Evolutionary conservation across 1,284 basidiomycete species (phyloP), one percentile per base, ranked within the genome.

Genomic region (Apiotrichum domesticum): DNA sequence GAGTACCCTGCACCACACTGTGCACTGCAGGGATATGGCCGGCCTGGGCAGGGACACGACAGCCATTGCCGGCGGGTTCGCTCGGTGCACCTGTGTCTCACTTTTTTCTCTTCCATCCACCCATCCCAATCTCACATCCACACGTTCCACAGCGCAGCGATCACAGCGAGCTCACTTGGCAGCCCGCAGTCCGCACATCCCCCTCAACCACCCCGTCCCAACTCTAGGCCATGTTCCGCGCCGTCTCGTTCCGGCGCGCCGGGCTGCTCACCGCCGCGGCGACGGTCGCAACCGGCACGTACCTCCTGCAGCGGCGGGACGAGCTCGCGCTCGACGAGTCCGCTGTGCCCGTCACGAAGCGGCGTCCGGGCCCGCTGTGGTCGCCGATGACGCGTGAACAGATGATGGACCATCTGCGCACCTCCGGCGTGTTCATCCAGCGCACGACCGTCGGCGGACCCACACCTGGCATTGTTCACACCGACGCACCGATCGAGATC

Each of bases 161-260:
- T 21, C 21, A 21, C 21, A 21, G 21, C 21, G 21, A 21, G 21
- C 21, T 21, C 21, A 21, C 21, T 21, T 21, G 21, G 21, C 21
- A 21, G 21, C 21, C 21, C 21, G 21, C 21, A 21, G 21, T 21
- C 21, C 21, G 21, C 21, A 21, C 21, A 21, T 21, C 21, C 21
- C 95, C 0, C 84, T 98, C 10, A 95, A 39, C 8, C 37, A 39
- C 13, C 37, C 7, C 37, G 13, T 39, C 37, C 13, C 7, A 7
- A 39, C 37, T 39, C 37, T 6, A 43, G 29, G 62, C 40, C 55
- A 70, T 70, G 69, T 69, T 65, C 62, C 58, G 67, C 58, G 59
- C 60, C 35, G 56, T 59, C 40, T 54, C 61, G 8, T 41, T 60
- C 51, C 62, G 66, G 44, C 60, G 68, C 39, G 56, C 63, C 13